Base-by-base conservation (phyloP, 1,284 basidiomycete genomes). In the Nidula niveotomentosa region DNA sequence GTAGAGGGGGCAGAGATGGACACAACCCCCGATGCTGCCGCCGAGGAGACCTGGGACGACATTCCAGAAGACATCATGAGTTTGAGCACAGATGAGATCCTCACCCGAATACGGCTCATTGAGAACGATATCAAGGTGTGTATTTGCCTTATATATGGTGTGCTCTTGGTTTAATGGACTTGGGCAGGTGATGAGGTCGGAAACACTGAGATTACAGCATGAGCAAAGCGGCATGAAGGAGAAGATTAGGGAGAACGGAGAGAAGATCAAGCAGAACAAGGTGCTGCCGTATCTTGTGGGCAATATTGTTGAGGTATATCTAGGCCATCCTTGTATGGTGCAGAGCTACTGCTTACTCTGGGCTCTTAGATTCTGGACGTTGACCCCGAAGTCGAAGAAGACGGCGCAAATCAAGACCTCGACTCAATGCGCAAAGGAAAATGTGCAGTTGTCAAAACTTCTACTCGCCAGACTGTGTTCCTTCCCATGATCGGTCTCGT, bases 211-310 rank as follows among this genome's bases (percentile, higher is more conserved):
- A 54, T 75, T 99, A 56, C 88, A 91, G 65, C 96, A 99, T 70
- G 97, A 99, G 72, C 92, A 96, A 71, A 90, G 79, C 62, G 90
- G 91, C 61, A 98, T 99, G 95, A 90, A 93, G 69, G 96, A 98
- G 80, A 97, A 96, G 83, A 97, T 99, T 70, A 87, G 94, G 57
- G 96, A 99, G 71, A 99, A 98, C 63, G 89, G 90, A 52, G 96
- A 98, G 74, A 99, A 99, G 80, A 94, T 99, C 65, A 98, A 98
- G 75, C 96, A 99, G 84, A 99, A 99, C 78, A 99, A 99, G 75
- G 94, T 98, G 17, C 77, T 99, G 45, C 96, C 97, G 1, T 99
- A 98, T 76, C 86, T 99, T 52, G 97, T 99, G 47, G 95, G 93
- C 30, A 98, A 99, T 66, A 94, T 99, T 18, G 93, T 98, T 34